These are phyloP conservation scores for Setaria italica DNA, from an alignment of 202 grass and related monocot species.

Conservation along the genomic window DNA sequence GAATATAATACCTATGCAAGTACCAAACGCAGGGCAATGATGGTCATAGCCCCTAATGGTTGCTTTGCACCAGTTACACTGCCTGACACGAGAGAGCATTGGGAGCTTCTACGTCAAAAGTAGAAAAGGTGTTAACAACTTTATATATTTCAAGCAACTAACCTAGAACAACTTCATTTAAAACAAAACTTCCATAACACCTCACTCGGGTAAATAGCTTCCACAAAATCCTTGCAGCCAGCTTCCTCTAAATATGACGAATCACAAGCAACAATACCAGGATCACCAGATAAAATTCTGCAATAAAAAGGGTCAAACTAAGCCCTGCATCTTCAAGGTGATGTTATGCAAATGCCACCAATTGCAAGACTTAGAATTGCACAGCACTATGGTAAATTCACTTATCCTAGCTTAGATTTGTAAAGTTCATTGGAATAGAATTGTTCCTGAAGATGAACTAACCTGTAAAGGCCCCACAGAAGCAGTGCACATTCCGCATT, in stretches of 20 bases:
- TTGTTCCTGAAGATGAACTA: slow-evolving; percentile 24
- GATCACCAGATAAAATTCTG: slow-evolving; percentile 97
- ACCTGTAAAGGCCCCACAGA: slow-evolving; percentile 96
- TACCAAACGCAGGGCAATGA: slow-evolving; percentile 95
- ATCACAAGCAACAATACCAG: slow-evolving; percentile 73
- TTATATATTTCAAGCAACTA: slow-evolving; percentile 28
- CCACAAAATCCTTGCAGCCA: slow-evolving; percentile 68
- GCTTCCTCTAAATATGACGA: slow-evolving; percentile 76
- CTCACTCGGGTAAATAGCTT: slow-evolving; percentile 66
- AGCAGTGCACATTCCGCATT: slow-evolving; percentile 91
- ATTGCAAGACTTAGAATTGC: neutral
- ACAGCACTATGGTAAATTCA: slow-evolving; percentile 22
- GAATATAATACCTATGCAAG: slow-evolving; percentile 83
- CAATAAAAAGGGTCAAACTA: slow-evolving; percentile 43
- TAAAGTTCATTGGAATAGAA: slow-evolving; percentile 18
- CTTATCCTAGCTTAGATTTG: slow-evolving; percentile 27
- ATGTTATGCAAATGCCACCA: neutral
- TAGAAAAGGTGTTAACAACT: slow-evolving; percentile 21
- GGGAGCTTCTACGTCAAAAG: slow-evolving; percentile 69
- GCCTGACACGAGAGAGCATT: slow-evolving; percentile 72
- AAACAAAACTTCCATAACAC: slow-evolving; percentile 49
- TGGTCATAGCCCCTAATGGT: slow-evolving; percentile 88
- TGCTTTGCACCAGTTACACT: slow-evolving; percentile 82
- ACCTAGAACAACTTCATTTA: slow-evolving; percentile 45
- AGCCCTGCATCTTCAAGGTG: slow-evolving; percentile 12